These are phyloP conservation scores for Phtheirospermum japonicum DNA, from an alignment of 257 asterid genomes.

Conservation along the genomic window DNA sequence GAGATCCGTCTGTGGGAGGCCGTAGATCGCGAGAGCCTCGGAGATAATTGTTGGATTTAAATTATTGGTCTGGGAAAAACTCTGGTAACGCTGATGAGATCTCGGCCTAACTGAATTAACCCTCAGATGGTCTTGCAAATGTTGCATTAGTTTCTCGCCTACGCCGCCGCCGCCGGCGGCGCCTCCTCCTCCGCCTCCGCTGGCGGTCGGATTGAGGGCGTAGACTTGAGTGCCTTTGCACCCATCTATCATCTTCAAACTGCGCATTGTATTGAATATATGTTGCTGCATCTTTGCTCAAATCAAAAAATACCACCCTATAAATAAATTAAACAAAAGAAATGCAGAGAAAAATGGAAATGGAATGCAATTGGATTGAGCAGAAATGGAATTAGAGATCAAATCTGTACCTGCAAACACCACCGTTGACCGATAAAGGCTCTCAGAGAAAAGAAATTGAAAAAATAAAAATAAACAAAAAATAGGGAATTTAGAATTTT, in stretches of 20 bases:
- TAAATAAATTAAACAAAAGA: constrained; percentile 6
- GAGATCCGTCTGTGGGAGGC: constrained; percentile 68
- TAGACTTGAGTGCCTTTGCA: constrained; percentile 61
- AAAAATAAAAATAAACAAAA: no score
- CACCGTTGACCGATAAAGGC: constrained; percentile 42
- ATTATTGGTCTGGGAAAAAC: constrained; percentile 41
- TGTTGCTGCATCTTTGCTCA: constrained; percentile 75
- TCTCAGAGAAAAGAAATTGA: no score
- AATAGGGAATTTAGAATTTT: no score
- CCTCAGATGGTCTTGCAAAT: constrained; percentile 69
- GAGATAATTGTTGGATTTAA: constrained; percentile 38
- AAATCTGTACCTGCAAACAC: constrained; percentile 58
- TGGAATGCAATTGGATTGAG: constrained; percentile 16
- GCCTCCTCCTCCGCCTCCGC: no score
- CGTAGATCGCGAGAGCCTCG: constrained; percentile 67
- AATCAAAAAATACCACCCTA: constrained; percentile 27
- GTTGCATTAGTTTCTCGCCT: constrained; percentile 68
- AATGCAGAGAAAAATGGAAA: neutral
- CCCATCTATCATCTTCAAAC: constrained; percentile 78
- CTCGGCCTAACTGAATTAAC: constrained; percentile 61
- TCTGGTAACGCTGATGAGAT: constrained; percentile 53
- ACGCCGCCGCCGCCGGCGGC: constrained; percentile 56
- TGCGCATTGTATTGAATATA: constrained; percentile 67
- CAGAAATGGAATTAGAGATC: constrained; percentile 18
- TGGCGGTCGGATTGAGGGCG: constrained; percentile 47